Base-by-base conservation (phyloP, 805 yeast genomes). In the Kodamaea neixiangensis region DNA sequence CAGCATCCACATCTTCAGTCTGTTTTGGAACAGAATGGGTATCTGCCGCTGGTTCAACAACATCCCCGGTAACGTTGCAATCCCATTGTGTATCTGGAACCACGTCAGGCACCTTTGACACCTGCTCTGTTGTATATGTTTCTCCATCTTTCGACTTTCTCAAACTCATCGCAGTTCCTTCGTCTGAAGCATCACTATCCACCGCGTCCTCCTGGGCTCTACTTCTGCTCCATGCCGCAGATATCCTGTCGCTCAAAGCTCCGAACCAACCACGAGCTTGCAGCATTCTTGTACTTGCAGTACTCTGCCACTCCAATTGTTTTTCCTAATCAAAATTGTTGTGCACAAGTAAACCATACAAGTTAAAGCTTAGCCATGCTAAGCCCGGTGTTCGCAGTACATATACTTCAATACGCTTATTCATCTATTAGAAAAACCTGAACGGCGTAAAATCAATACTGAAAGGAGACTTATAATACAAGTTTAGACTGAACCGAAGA, bases 401-500 rank as follows among this genome's bases (percentile, higher is more conserved):
- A n/a, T 25, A 25, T 13, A 25, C 31, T 25, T 5, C 11, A 22
- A 22, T 22, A 7, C 3, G 6, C 19, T 14, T 34, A 34, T 39
- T 19, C 19, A 39, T 39, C 43, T 39, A 39, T 39, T 39, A 39
- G 21, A 39, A 35, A 35, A 15, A 39, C 43, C 44, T 11, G 19
- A 41, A 41, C 21, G 33, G 18, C 29, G 33, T 21, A 21, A 21
- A 41, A 25, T 19, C 17, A 37, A 37, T 37, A 17, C 41, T 37
- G 6, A 37, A 37, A 13, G 41, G 41, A 37, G 44, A 41, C 44
- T 19, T 41, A 41, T 41, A 41, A 41, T 41, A 41, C 44, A 41
- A 41, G 44, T 41, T 19, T 41, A 41, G 18, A 41, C 44, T 41
- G 44, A 41, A 41, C 44, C 44, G 19, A 21, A 21, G 13, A 15